Percentiles rank a stretch among this genome's conserved stretches.
Evolutionary conservation across 176 grass and related monocot genomes (phyloP).

Genomic region (Pontederia paniculata): DNA sequence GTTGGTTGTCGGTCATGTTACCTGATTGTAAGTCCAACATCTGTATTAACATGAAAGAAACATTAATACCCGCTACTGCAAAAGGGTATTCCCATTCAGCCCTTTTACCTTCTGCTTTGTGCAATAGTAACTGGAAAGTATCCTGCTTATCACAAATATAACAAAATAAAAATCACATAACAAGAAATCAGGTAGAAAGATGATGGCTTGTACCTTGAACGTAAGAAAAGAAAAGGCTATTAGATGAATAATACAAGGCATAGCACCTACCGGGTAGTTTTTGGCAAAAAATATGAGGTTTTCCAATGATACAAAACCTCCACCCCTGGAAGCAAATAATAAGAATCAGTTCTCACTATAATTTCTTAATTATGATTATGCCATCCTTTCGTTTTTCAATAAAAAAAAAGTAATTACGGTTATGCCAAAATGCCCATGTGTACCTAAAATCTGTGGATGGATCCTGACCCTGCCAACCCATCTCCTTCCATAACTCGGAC

Average conservation of each 20-base stretch:
- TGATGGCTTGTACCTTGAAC: background rate
- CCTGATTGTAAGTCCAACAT: conserved; percentile 83
- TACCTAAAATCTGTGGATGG: conserved; percentile 87
- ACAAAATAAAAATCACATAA: background rate
- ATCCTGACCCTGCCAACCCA: conserved; percentile 89
- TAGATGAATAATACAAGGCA: background rate
- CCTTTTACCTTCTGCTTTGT: conserved; percentile 73
- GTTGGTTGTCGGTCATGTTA: conserved; percentile 6
- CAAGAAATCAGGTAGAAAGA: background rate
- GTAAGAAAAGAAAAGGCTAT: background rate
- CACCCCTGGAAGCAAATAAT: conserved; percentile 42
- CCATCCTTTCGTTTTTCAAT: no score
- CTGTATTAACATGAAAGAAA: conserved; percentile 97
- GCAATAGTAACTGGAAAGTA: conserved; percentile 62
- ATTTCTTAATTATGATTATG: no score
- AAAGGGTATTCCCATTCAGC: conserved; percentile 94
- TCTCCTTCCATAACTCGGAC: conserved; percentile 87
- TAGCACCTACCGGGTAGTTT: conserved; percentile 55
- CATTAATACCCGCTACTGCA: conserved; percentile 84
- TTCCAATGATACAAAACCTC: conserved; percentile 73
- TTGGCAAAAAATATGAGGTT: conserved; percentile 91
- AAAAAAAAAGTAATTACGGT: no score
- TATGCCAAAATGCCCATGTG: no score
- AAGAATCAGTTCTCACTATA: conserved; percentile 10
- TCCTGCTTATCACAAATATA: no score